Evolutionary conservation across 2,329 filamentous ascomycete genomes (phyloP).

Genomic region (Alternaria longipes): DNA sequence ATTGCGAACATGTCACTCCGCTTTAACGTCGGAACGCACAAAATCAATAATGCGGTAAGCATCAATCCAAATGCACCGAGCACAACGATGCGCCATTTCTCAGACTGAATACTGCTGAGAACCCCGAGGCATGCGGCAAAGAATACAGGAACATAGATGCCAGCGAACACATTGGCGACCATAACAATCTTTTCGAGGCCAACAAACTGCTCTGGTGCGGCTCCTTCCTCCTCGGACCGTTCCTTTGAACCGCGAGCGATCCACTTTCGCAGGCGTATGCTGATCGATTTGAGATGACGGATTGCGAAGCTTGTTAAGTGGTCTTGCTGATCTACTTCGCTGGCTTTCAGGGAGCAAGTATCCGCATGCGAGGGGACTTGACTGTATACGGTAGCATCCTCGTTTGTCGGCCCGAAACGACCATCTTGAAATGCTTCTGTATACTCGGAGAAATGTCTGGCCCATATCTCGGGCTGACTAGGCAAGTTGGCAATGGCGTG

Average conservation of each 20-base stretch:
- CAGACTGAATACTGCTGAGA: neutral
- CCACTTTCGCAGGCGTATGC: neutral
- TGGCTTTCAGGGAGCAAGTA: neutral
- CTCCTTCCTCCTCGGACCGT: neutral
- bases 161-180: neutral
- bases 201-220: neutral
- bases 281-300: neutral
- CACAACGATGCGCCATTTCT: neutral
- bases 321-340: neutral
- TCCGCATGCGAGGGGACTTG: neutral
- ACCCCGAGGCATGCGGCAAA: neutral
- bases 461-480: neutral
- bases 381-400: neutral
- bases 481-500: neutral
- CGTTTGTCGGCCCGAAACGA: neutral
- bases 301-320: neutral
- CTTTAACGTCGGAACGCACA: neutral
- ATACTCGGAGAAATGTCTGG: neutral
- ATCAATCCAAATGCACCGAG: neutral
- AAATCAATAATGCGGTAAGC: neutral
- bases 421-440: neutral
- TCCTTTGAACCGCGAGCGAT: neutral
- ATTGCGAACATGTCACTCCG: neutral
- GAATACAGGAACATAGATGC: neutral
- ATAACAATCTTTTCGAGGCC: neutral